Conservation (phyloP, 2,329 filamentous ascomycete species). For the Paecilomyces variotii region DNA sequence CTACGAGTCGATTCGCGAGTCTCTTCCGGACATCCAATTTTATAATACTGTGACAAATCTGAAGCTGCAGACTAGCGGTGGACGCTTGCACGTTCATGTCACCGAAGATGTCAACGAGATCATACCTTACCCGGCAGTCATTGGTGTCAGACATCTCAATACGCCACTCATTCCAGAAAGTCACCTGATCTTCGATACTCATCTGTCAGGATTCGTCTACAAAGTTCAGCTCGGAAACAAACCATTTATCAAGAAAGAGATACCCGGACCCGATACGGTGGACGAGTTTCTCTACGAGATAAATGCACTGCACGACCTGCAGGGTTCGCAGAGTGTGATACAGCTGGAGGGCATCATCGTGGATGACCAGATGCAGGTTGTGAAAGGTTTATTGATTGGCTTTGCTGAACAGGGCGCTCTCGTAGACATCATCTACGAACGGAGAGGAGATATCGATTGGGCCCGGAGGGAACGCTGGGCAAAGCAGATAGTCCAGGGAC, state of each 20-base stretch:
- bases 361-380: conserved; percentile 61
- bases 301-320: conserved; percentile 78
- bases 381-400: conserved; percentile 84
- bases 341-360: conserved; percentile 80
- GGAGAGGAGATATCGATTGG: conserved; percentile 58
- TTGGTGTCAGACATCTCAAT: conserved; percentile 64
- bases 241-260: conserved; percentile 91
- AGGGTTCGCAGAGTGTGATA: conserved; percentile 68
- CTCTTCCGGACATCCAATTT: conserved; percentile 86
- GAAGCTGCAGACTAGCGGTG: conserved; percentile 81
- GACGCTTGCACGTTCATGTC: conserved; percentile 87
- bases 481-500: conserved; percentile 76
- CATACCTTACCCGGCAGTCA: conserved; percentile 70
- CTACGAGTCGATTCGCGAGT: conserved; percentile 89
- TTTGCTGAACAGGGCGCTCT: conserved; percentile 81
- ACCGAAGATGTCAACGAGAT: conserved; percentile 97
- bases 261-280: conserved; percentile 87
- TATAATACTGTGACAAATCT: conserved; percentile 94
- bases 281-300: conserved; percentile 98
- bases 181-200: conserved; percentile 75
- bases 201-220: conserved; percentile 96
- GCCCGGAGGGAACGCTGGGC: conserved; percentile 76
- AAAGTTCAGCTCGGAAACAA: conserved; percentile 66
- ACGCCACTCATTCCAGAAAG: conserved; percentile 55
- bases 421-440: conserved; percentile 84